Conservation (phyloP, 148 eudicot species). For the Fagopyrum homotropicum region DNA sequence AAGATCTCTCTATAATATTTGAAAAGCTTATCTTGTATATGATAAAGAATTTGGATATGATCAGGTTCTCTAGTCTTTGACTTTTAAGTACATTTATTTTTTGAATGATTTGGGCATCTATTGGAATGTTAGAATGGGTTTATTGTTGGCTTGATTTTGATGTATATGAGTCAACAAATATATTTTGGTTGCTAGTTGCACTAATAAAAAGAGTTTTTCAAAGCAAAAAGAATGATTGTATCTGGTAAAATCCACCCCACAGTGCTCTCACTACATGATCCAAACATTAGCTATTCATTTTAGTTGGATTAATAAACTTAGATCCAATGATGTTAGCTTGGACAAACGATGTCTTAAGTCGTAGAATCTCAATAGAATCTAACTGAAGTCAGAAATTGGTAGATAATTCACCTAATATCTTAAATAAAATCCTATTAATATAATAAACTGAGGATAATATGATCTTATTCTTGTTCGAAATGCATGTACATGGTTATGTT, state of each 20-base stretch:
- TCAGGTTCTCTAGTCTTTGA: slow-evolving; percentile 46
- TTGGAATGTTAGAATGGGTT: slow-evolving; percentile 80
- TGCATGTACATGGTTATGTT: not conserved
- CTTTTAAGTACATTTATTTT: not conserved
- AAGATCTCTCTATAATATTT: slow-evolving; percentile 91
- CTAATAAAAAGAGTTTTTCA: slow-evolving; percentile 94
- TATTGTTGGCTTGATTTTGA: slow-evolving; percentile 77
- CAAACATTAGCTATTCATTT: not conserved
- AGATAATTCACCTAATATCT: not conserved
- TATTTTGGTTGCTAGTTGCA: slow-evolving; percentile 96
- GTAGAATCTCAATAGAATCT: not conserved
- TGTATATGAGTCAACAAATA: slow-evolving; percentile 98
- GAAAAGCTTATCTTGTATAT: slow-evolving; percentile 95
- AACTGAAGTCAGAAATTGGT: not conserved
- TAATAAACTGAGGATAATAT: too few relatives aligned
- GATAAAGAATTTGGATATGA: slow-evolving; percentile 99
- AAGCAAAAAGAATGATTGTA: slow-evolving; percentile 96
- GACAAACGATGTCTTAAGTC: not conserved
- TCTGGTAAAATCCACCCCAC: slow-evolving; percentile 42
- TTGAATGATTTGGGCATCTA: slow-evolving; percentile 1
- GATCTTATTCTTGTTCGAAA: not conserved
- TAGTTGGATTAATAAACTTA: not conserved
- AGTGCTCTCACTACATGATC: not conserved
- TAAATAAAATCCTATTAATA: not conserved
- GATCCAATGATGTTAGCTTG: not conserved